Percentiles rank a stretch among this genome's conserved stretches.
phyloP scores from a whole-genome alignment of 805 yeast genomes.

The Maudiozyma barnettii region DNA sequence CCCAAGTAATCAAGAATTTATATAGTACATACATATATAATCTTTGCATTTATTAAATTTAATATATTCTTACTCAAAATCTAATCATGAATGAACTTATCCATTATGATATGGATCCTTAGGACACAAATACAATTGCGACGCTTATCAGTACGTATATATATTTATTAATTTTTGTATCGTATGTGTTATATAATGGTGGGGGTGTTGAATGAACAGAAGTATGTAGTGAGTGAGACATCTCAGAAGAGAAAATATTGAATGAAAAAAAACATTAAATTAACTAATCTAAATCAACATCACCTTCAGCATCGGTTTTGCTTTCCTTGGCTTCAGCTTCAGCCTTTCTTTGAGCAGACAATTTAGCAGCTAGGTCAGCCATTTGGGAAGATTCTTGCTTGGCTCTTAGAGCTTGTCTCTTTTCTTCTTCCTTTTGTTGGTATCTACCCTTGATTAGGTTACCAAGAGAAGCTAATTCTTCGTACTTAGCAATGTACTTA shows the following conservation, averaged over 20 bases:
- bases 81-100: no score
- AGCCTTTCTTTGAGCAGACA: conserved; percentile 70
- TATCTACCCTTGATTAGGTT: conserved; percentile 94
- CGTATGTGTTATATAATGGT: background rate
- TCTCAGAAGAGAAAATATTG: background rate
- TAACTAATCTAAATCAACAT: conserved; percentile 29
- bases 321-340: conserved; percentile 27
- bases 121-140: no score
- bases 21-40: background rate
- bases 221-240: background rate
- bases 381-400: conserved; percentile 82
- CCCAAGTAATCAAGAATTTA: no score
- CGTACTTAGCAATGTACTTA: conserved; percentile 93
- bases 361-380: conserved; percentile 72
- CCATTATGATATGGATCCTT: no score
- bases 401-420: conserved; percentile 76
- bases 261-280: background rate
- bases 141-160: no score
- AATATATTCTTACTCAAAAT: background rate
- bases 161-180: no score
- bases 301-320: conserved; percentile 35
- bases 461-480: conserved; percentile 91
- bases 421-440: conserved; percentile 88
- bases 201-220: background rate
- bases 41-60: background rate